These are phyloP conservation scores for Strobilomyces dryophilus DNA, from an alignment of 768 basidiomycete genomes.

Conservation along the genomic window DNA sequence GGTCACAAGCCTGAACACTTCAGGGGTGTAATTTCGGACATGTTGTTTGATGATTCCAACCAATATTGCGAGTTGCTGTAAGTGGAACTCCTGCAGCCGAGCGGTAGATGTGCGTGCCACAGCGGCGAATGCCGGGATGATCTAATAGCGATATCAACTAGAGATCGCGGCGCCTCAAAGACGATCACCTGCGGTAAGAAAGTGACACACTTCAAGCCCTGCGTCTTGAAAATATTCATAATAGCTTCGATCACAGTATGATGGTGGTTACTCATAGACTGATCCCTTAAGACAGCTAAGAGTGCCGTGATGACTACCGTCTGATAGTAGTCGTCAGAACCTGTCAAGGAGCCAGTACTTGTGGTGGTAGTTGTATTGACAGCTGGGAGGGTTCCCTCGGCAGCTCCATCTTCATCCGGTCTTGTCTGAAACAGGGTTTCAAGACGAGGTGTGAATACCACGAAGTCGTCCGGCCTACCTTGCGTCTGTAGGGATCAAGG, in stretches of 20 bases:
- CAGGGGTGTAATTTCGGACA: constrained; percentile 85
- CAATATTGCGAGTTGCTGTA: constrained; percentile 93
- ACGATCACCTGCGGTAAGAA: constrained; percentile 82
- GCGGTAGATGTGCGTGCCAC: constrained; percentile 82
- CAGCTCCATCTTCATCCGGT: constrained; percentile 59
- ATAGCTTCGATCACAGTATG: constrained; percentile 95
- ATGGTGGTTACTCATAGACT: constrained; percentile 80
- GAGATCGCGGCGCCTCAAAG: neutral
- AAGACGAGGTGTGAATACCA: neutral
- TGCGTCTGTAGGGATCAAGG: constrained; percentile 90
- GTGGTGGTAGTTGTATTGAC: constrained; percentile 68
- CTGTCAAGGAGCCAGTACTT: constrained; percentile 54
- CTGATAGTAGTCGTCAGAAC: constrained; percentile 95
- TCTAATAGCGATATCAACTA: constrained; percentile 40
- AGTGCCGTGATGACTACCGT: constrained; percentile 90
- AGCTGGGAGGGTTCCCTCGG: constrained; percentile 55
- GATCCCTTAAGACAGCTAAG: constrained; percentile 83
- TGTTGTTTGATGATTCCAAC: constrained; percentile 97
- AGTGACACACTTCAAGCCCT: constrained; percentile 92
- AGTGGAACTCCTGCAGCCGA: constrained; percentile 85
- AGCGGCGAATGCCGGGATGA: constrained; percentile 90
- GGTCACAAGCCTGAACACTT: constrained; percentile 78
- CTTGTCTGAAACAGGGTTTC: constrained; percentile 38
- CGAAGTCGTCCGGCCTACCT: constrained; percentile 45
- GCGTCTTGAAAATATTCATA: constrained; percentile 98